Evolutionary conservation across 225 moss, liverwort and hornwort genomes (phyloP).

Genomic region (Bryum argenteum): DNA sequence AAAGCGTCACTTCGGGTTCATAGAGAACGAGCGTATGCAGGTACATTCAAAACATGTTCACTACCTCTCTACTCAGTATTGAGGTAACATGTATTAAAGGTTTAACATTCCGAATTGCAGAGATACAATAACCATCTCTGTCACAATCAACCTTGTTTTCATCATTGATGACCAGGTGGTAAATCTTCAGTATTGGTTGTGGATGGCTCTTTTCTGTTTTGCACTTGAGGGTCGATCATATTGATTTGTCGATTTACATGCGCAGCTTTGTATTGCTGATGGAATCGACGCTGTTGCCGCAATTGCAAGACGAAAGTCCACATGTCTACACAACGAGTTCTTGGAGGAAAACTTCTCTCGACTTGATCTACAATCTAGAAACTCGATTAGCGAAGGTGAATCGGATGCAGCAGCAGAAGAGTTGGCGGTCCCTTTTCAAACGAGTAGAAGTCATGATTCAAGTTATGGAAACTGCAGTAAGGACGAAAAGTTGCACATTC

Average conservation of each 20-base stretch:
- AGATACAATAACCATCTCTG: not conserved
- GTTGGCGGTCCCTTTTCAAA: not conserved
- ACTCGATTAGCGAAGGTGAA: slow-evolving; percentile 1
- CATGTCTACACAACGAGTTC: not conserved
- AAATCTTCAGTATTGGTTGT: not conserved
- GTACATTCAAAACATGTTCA: slow-evolving; percentile 29
- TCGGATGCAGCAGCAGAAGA: slow-evolving; percentile 1
- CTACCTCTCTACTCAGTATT: not conserved
- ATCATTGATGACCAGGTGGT: not conserved
- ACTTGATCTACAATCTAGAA: slow-evolving; percentile 18
- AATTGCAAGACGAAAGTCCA: slow-evolving; percentile 42
- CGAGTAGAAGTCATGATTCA: slow-evolving; percentile 5
- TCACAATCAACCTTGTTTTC: not conserved
- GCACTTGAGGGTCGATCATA: not conserved
- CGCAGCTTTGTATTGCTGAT: slow-evolving; percentile 72
- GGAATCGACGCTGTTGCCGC: slow-evolving; percentile 69
- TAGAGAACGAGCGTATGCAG: slow-evolving; percentile 87
- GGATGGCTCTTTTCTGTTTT: not conserved
- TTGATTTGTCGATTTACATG: slow-evolving; percentile 18
- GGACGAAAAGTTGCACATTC: slow-evolving; percentile 61
- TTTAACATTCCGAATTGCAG: not conserved
- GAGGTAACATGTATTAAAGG: not conserved
- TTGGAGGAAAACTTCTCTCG: slow-evolving; percentile 25
- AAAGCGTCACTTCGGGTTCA: slow-evolving; percentile 84
- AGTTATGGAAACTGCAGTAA: slow-evolving; percentile 10